Base-by-base conservation (phyloP, 306 rosid genomes). In the Vachellia pachyceras region DNA sequence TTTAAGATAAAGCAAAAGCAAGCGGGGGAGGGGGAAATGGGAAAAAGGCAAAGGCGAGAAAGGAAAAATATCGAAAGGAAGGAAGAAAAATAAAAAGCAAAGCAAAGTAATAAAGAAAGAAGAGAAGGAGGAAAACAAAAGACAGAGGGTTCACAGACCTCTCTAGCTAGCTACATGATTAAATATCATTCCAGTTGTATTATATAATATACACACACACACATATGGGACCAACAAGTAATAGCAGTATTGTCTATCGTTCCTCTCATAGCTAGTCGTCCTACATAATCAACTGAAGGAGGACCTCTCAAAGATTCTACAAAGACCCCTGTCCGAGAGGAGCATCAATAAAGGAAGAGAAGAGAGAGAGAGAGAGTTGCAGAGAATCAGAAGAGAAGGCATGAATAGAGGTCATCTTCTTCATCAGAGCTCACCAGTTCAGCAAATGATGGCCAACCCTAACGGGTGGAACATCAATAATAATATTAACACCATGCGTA, bases 371-470 rank as follows among this genome's bases (percentile, higher is more conserved):
- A 29, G 68, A 61, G 68, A 29, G 68, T 12, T 44, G 35, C 40
- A 44, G 79, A 55, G 79, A 46, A 52, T 23, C 2, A 57, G 69
- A 39, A 36, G 60, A 35, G 50, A 14, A 85, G 85, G 76, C 63
- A 95, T 93, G 99, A 93, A 96, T 90, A 89, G 92, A 92, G 90
- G 91, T 70, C 47, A 67, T 67, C 87, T 85, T 37, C 83, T 88
- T 64, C 97, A 96, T 64, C 97, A 96, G 49, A 93, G 97, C 85
- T 90, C 97, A 37, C 94, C 94, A 58, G 93, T 90, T 91, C 99
- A 96, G 84, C 97, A 92, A 84, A 93, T 96, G 89, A 93, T 90
- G 92, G 85, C 95, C 69, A 93, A 93, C 92, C 94, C 99, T 87
- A 96, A 85, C 65, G 92, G 94, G 97, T 96, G 98, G 99, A 91